Evolutionary conservation across 1,284 basidiomycete genomes (phyloP).

Genomic region (Ceratobasidium papillatum): DNA sequence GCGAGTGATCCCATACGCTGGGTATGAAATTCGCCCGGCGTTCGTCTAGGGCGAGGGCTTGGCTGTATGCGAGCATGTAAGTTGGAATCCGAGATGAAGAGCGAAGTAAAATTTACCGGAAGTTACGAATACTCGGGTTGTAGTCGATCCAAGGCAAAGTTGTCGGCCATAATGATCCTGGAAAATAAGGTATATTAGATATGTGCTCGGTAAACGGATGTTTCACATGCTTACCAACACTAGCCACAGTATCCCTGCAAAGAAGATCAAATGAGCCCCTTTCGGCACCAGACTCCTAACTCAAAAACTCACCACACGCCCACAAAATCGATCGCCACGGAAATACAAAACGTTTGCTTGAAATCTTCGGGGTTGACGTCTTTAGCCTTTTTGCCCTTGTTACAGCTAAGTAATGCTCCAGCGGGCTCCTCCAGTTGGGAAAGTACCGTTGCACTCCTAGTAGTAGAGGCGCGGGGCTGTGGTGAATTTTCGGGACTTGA

Average conservation of each 20-base stretch:
- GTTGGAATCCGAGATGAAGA: background rate
- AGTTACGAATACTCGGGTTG: conserved; percentile 33
- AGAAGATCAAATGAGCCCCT: background rate
- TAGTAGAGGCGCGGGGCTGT: background rate
- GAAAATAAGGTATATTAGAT: background rate
- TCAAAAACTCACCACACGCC: conserved; percentile 43
- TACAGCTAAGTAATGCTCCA: background rate
- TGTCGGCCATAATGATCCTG: background rate
- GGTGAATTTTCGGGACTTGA: too few species aligned
- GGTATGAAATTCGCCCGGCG: conserved; percentile 48
- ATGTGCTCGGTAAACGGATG: background rate
- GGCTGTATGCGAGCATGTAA: conserved; percentile 23
- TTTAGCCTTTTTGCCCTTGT: background rate
- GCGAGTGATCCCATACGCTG: conserved; percentile 25
- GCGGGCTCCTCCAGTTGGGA: background rate
- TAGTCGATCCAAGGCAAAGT: conserved; percentile 39
- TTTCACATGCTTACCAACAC: conserved; percentile 20
- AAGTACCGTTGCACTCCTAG: background rate
- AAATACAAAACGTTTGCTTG: conserved; percentile 39
- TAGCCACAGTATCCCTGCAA: conserved; percentile 41
- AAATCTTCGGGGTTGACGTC: conserved; percentile 33
- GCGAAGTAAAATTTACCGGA: background rate
- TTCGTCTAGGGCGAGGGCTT: conserved; percentile 50
- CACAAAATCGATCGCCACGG: conserved; percentile 40
- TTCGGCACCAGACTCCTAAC: background rate